Evolutionary conservation across 2,329 filamentous ascomycete species (phyloP).

Genomic region (Diatrype stigma): DNA sequence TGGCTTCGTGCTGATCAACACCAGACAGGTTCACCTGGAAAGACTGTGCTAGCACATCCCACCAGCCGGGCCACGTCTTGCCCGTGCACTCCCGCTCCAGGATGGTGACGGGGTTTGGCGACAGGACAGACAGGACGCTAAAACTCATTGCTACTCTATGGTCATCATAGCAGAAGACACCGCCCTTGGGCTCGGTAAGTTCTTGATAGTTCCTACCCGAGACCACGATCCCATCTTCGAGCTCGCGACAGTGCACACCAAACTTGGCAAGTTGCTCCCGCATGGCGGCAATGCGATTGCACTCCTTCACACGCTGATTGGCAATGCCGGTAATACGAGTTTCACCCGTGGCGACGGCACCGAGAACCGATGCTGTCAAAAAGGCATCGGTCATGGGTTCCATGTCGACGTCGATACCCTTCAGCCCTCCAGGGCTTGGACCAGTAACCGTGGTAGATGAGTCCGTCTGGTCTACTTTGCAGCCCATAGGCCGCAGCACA

Average conservation of each 20-base stretch:
- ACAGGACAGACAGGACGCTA: constrained; percentile 74
- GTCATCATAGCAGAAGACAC: constrained; percentile 92
- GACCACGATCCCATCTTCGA: constrained; percentile 89
- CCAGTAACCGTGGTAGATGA: constrained; percentile 90
- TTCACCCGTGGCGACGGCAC: constrained; percentile 77
- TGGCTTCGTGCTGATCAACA: constrained; percentile 46
- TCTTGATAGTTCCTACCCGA: constrained; percentile 46
- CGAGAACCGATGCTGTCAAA: constrained; percentile 87
- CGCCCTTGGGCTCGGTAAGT: constrained; percentile 53
- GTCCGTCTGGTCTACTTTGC: constrained; percentile 77
- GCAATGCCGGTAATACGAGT: constrained; percentile 92
- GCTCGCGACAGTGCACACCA: constrained; percentile 77
- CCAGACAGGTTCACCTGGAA: constrained; percentile 78
- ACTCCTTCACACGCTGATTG: constrained; percentile 97
- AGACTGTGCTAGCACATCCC: constrained; percentile 77
- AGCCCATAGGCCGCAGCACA: constrained; percentile 89
- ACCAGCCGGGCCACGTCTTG: constrained; percentile 99
- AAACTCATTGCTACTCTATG: constrained; percentile 99
- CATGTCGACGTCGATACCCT: constrained; percentile 85
- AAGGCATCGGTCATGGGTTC: constrained; percentile 99
- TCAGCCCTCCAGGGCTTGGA: constrained; percentile 68
- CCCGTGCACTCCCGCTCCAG: constrained; percentile 88
- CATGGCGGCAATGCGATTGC: constrained; percentile 95
- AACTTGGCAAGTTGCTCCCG: constrained; percentile 92
- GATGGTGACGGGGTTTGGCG: constrained; percentile 69